A percentile compares a stretch with the other conserved stretches of the same genome.
phyloP scores from a whole-genome alignment of 805 yeast species.

The Saturnispora serradocipensis region DNA sequence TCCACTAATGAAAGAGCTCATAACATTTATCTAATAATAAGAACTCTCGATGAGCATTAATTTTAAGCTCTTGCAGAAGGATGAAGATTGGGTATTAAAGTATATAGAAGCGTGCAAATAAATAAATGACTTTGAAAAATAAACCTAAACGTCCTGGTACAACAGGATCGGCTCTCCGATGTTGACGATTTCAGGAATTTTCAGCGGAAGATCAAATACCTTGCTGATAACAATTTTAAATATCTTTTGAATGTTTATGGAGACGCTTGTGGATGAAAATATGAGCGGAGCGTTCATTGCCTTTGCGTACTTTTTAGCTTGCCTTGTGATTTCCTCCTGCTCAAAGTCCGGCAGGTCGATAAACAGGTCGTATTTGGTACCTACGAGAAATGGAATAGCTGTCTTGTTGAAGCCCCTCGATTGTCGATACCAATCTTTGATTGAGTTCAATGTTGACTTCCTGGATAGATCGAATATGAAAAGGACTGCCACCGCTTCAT shows the following conservation, averaged over 20 bases:
- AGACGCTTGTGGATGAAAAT: constrained; percentile 85
- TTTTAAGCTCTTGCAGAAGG: too few relatives aligned
- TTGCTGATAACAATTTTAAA: constrained; percentile 85
- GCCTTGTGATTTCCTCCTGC: constrained; percentile 74
- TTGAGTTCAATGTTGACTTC: constrained; percentile 74
- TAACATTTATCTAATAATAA: constrained; percentile 6
- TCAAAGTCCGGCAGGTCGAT: constrained; percentile 70
- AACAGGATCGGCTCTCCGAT: constrained; percentile 89
- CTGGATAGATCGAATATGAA: constrained; percentile 88
- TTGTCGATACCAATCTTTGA: constrained; percentile 91
- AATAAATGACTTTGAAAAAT: not conserved
- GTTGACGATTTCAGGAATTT: constrained; percentile 72
- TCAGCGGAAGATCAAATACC: constrained; percentile 77
- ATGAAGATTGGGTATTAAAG: not conserved
- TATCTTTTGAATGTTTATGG: constrained; percentile 88
- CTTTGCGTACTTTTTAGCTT: constrained; percentile 74
- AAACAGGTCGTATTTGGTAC: constrained; percentile 88
- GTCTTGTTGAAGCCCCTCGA: constrained; percentile 83
- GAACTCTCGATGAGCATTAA: too few relatives aligned
- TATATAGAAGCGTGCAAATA: not conserved
- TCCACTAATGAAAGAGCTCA: constrained; percentile 29
- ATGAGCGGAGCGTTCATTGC: constrained; percentile 82
- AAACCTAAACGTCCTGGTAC: constrained; percentile 33
- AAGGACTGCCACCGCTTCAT: constrained; percentile 84
- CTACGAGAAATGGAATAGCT: constrained; percentile 85